These are phyloP conservation scores for Biscogniauxia marginata DNA, from an alignment of 2,329 filamentous ascomycete genomes.

Conservation along the genomic window DNA sequence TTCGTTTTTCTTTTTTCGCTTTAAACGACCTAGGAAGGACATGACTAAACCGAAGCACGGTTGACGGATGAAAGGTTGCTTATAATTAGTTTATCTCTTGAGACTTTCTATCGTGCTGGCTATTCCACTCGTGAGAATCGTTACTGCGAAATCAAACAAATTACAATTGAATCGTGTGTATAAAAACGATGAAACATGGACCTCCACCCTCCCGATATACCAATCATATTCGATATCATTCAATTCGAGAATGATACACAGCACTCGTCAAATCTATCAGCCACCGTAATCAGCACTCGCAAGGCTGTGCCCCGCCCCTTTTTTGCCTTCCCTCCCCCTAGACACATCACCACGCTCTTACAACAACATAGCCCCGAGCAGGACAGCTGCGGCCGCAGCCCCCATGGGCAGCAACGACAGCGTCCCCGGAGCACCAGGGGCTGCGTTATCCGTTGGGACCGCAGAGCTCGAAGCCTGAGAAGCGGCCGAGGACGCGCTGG, in stretches of 20 bases:
- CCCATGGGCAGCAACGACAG: slow-evolving; percentile 16
- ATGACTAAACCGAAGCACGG: neutral
- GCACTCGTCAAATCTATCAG: too few relatives aligned
- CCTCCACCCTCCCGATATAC: neutral
- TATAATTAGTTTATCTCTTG: neutral
- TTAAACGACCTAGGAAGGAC: neutral
- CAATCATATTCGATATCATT: neutral
- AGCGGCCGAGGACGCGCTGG: slow-evolving; percentile 3
- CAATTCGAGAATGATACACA: neutral
- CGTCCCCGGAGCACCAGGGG: slow-evolving; percentile 9
- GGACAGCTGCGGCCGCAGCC: slow-evolving; percentile 13
- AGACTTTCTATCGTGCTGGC: neutral
- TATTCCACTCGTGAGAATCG: neutral
- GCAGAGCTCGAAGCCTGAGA: neutral
- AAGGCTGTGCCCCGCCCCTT: neutral
- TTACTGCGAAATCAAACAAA: neutral
- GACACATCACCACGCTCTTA: slow-evolving; percentile 1
- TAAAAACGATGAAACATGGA: neutral
- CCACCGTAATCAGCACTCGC: neutral
- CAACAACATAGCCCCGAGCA: slow-evolving; percentile 18
- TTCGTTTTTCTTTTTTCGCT: too few relatives aligned
- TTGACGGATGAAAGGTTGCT: neutral
- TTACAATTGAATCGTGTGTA: neutral
- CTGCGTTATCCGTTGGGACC: slow-evolving; percentile 5
- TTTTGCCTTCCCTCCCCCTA: neutral